Evolutionary conservation across 2,329 filamentous ascomycete species (phyloP), one percentile per base, ranked within the genome.

Genomic region (Penicillium hordei): DNA sequence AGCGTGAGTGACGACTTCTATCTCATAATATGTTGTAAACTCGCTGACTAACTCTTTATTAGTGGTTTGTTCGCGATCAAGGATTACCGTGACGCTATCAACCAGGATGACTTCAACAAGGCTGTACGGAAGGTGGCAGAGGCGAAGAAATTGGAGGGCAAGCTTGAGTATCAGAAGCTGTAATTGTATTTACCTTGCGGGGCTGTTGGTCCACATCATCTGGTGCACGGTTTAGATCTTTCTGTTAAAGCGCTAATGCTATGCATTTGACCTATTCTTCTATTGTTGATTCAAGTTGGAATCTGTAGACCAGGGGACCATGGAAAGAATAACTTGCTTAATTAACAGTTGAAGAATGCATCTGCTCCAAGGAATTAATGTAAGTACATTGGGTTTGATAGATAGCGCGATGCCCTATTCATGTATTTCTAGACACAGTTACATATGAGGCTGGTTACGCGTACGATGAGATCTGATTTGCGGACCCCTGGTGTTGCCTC

Each of bases 91-190:
- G 94, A 99, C 70, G 87, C 92, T 13, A 90, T 99, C 78, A 97
- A 90, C 79, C 94, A 99, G 76, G 94, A 99, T 71, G 94, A 99
- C 73, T 97, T 97, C 86, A 99, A 97, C 82, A 97, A 97, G 80
- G 94, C 94, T 4, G 94, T 99, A 54, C 88, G 94, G 66, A 99
- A 99, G 85, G 89, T 99, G 66, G 92, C 90, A 17, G 94, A 99
- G 78, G 84, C 91, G 61, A 99, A 99, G 90, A 99, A 99, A 80
- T 79, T 99, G 69, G 94, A 99, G 78, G 93, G 94, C 78, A 97
- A 97, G 82, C 83, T 97, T 49, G 93, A 97, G 77, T 97, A 97
- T 79, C 89, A 96, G 85, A 96, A 96, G 81, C 81, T 67, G 61
- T 67, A 67, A 65, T 66, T 64, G 53, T 65, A 60, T 66, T 56